Percentiles rank a stretch among this genome's conserved stretches.
Evolutionary conservation across 305 asterid species (phyloP).

Genomic region (Andrographis paniculata): DNA sequence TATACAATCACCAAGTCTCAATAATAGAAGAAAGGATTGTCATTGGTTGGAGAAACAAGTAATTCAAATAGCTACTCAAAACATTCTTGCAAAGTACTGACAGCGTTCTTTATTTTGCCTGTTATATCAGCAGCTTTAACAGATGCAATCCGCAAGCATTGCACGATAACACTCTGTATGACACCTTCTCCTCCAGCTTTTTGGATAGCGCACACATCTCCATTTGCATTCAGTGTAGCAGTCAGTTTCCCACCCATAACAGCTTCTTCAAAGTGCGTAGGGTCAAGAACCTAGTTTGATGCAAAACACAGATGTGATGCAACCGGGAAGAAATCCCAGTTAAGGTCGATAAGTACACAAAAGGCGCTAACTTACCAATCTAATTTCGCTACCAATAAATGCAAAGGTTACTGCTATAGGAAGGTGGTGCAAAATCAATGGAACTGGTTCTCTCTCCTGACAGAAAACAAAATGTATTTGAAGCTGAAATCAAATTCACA

Average conservation of each 20-base stretch:
- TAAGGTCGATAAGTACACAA: not conserved
- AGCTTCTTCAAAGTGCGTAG: slow-evolving; percentile 83
- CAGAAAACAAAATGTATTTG: slow-evolving; percentile 5
- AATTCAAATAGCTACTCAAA: slow-evolving; percentile 2
- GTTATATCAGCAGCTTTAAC: slow-evolving; percentile 80
- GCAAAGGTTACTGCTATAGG: slow-evolving; percentile 90
- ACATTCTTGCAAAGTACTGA: slow-evolving; percentile 25
- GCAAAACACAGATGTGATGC: not conserved
- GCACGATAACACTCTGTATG: slow-evolving; percentile 73
- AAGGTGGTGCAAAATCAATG: slow-evolving; percentile 85
- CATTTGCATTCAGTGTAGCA: slow-evolving; percentile 67
- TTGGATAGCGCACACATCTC: slow-evolving; percentile 83
- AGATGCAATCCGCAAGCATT: slow-evolving; percentile 86
- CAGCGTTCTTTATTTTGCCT: slow-evolving; percentile 64
- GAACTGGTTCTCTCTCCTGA: slow-evolving; percentile 91
- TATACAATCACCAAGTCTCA: too few relatives aligned
- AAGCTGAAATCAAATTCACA: not conserved
- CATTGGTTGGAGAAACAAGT: not conserved
- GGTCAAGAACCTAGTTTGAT: slow-evolving; percentile 67
- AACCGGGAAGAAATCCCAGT: slow-evolving; percentile 3
- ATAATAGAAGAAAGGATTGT: not conserved
- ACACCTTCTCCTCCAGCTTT: slow-evolving; percentile 91
- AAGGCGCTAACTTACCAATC: slow-evolving; percentile 37
- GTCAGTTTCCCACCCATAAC: slow-evolving; percentile 90
- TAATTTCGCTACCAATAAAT: slow-evolving; percentile 61